Evolutionary conservation across 345 rosid genomes (phyloP).

Genomic region (Euphorbia peplus): DNA sequence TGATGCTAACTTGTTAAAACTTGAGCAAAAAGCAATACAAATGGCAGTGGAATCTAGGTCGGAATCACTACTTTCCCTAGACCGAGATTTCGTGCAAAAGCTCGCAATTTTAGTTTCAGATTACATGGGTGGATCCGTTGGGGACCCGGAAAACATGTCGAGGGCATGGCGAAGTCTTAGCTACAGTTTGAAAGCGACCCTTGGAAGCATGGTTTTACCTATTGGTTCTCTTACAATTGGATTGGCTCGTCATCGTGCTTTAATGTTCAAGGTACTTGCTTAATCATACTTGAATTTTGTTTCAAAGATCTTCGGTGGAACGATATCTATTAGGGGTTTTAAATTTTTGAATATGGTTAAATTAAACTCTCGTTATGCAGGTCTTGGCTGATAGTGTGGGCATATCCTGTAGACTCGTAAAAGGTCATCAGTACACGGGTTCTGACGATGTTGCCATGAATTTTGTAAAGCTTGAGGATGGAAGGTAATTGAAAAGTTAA

Average conservation of each 20-base stretch:
- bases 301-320: no score
- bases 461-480: conserved; percentile 81
- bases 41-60: conserved; percentile 60
- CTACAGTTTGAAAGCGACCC: conserved; percentile 68
- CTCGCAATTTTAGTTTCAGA: conserved; percentile 82
- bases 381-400: conserved; percentile 86
- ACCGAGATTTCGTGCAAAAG: conserved; percentile 49
- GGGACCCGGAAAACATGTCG: conserved; percentile 62
- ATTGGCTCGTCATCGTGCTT: conserved; percentile 94
- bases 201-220: conserved; percentile 83
- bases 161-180: conserved; percentile 77
- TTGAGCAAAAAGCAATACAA: conserved; percentile 74
- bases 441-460: conserved; percentile 87
- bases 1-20: conserved; percentile 69
- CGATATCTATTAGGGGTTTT: no score
- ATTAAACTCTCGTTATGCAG: conserved; percentile 51
- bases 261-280: conserved; percentile 77
- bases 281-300: background rate
- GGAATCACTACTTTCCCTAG: conserved; percentile 37
- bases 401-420: conserved; percentile 86
- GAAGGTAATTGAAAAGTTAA: conserved; percentile 54
- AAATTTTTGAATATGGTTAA: no score
- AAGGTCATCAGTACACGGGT: conserved; percentile 86
- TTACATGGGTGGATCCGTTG: conserved; percentile 92
- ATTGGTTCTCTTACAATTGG: conserved; percentile 89